Conservation (phyloP, 2,329 filamentous ascomycete genomes). For the Karstenula rhodostoma region DNA sequence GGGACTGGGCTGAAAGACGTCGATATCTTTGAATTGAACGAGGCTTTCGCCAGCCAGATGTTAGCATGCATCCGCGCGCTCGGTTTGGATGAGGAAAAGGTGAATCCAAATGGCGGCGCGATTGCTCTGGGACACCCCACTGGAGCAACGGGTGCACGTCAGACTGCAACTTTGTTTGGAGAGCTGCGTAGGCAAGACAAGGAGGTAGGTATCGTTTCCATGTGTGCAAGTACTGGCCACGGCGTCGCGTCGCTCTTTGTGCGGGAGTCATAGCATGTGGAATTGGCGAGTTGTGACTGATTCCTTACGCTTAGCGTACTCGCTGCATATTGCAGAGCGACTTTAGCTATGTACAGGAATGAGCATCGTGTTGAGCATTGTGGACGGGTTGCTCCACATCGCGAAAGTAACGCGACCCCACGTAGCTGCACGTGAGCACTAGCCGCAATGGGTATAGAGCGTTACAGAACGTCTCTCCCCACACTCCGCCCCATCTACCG, state of each 20-base stretch:
- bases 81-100: slow-evolving; percentile 74
- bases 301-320: not conserved
- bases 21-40: slow-evolving; percentile 92
- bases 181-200: slow-evolving; percentile 72
- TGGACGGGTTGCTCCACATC: not conserved
- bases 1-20: slow-evolving; percentile 80
- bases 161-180: slow-evolving; percentile 82
- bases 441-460: slow-evolving; percentile 8
- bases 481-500: slow-evolving; percentile 35
- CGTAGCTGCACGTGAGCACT: slow-evolving; percentile 1
- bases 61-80: slow-evolving; percentile 81
- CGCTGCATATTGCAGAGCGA: not conserved
- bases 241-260: slow-evolving; percentile 45
- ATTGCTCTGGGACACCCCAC: slow-evolving; percentile 84
- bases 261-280: slow-evolving; percentile 31
- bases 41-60: slow-evolving; percentile 96
- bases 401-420: slow-evolving; percentile 6
- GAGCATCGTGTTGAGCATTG: not conserved
- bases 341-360: not conserved
- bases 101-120: slow-evolving; percentile 82
- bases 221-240: slow-evolving; percentile 66
- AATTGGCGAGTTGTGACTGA: too few relatives aligned
- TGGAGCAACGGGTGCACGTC: slow-evolving; percentile 76
- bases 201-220: slow-evolving; percentile 85
- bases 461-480: slow-evolving; percentile 30